Percentiles rank a stretch among this genome's conserved stretches.
Conservation (phyloP, 257 asterid genomes). For the Cordia subcordata region DNA sequence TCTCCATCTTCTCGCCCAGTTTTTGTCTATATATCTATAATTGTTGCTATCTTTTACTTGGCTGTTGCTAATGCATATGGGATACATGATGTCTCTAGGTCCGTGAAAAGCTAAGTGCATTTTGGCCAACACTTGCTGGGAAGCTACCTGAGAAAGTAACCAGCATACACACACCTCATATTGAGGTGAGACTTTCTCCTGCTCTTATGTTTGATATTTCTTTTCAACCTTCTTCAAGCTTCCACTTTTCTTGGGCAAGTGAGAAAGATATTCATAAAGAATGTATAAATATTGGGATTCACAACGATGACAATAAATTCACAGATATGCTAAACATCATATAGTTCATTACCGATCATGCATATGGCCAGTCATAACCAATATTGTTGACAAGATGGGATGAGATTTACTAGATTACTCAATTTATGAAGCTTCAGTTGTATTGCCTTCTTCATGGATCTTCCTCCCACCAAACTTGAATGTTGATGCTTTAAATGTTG, state of each 20-base stretch:
- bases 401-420: neutral
- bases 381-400: too few species aligned
- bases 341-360: too few species aligned
- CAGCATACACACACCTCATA: conserved; percentile 28
- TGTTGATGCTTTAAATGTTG: neutral
- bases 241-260: neutral
- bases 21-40: too few species aligned
- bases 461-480: neutral
- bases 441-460: neutral
- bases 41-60: neutral
- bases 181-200: conserved; percentile 33
- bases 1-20: too few species aligned
- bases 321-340: neutral
- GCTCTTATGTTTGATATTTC: conserved; percentile 4
- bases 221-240: neutral
- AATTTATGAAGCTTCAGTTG: neutral
- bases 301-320: neutral
- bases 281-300: neutral
- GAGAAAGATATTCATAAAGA: neutral
- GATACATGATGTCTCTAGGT: conserved; percentile 40
- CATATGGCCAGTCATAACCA: too few species aligned
- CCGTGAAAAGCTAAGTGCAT: conserved; percentile 48
- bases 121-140: conserved; percentile 66
- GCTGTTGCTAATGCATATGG: neutral
- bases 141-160: conserved; percentile 45